Evolutionary conservation across 257 asterid genomes (phyloP).

Genomic region (Haberlea rhodopensis): DNA sequence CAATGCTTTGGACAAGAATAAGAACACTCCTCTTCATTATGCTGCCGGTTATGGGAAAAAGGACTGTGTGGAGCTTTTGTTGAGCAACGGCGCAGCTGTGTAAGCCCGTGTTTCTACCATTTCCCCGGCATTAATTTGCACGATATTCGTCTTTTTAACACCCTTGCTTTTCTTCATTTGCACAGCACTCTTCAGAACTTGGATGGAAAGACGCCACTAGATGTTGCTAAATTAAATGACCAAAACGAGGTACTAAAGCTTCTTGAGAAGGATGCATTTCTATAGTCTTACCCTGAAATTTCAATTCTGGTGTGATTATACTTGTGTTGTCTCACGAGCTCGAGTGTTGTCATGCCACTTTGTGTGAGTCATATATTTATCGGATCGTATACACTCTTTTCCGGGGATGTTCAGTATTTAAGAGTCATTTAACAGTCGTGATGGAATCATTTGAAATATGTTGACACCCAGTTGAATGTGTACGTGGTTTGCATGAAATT

Average conservation of each 20-base stretch:
- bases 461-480: not conserved
- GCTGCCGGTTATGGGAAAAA: slow-evolving; percentile 98
- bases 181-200: slow-evolving; percentile 54
- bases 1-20: slow-evolving; percentile 88
- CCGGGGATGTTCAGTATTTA: too few species aligned
- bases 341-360: too few species aligned
- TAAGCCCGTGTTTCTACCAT: slow-evolving; percentile 37
- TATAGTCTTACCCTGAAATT: slow-evolving; percentile 27
- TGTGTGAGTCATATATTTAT: too few species aligned
- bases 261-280: too few species aligned
- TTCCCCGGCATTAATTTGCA: not conserved
- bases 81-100: slow-evolving; percentile 97
- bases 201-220: slow-evolving; percentile 59
- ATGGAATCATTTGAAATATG: not conserved
- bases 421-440: too few species aligned
- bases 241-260: slow-evolving; percentile 51
- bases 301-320: slow-evolving; percentile 25
- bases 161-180: not conserved
- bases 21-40: slow-evolving; percentile 97
- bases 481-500: too few species aligned
- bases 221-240: slow-evolving; percentile 52
- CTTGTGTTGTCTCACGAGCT: too few species aligned
- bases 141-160: not conserved
- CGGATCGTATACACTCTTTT: too few species aligned
- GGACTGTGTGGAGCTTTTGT: slow-evolving; percentile 88